Evolutionary conservation across 2,329 filamentous ascomycete species (phyloP).

Genomic region (Coniochaeta prunicola): DNA sequence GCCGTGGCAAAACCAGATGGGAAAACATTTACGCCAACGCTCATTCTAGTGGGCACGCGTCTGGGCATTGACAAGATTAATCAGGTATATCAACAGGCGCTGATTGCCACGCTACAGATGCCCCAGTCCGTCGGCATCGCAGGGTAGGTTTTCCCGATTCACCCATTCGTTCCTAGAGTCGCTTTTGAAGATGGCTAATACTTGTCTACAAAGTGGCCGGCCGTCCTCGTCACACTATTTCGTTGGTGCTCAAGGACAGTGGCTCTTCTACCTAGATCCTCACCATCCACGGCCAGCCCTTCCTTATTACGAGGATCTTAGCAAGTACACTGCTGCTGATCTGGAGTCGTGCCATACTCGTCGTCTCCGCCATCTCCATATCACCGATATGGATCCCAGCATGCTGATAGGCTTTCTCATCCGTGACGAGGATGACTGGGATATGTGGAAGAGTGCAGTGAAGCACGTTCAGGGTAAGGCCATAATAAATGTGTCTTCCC

Average conservation of each 20-base stretch:
- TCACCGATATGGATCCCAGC: slow-evolving; percentile 93
- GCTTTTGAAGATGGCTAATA: not conserved
- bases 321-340: slow-evolving; percentile 62
- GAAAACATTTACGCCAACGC: slow-evolving; percentile 67
- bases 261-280: slow-evolving; percentile 92
- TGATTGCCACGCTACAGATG: slow-evolving; percentile 78
- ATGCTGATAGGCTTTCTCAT: slow-evolving; percentile 96
- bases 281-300: slow-evolving; percentile 76
- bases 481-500: slow-evolving; percentile 77
- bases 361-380: slow-evolving; percentile 71
- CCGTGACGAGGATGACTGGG: slow-evolving; percentile 73
- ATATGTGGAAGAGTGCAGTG: slow-evolving; percentile 70
- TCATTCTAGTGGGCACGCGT: slow-evolving; percentile 82
- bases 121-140: slow-evolving; percentile 93
- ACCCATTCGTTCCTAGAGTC: not conserved
- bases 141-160: slow-evolving; percentile 51
- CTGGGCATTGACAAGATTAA: slow-evolving; percentile 93
- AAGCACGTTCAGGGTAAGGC: slow-evolving; percentile 71
- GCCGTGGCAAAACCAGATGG: slow-evolving; percentile 64
- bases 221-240: slow-evolving; percentile 76
- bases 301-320: slow-evolving; percentile 50
- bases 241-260: slow-evolving; percentile 54
- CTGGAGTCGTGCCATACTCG: slow-evolving; percentile 81
- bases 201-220: slow-evolving; percentile 57
- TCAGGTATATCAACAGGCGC: slow-evolving; percentile 89